Evolutionary conservation across 2,329 filamentous ascomycete genomes (phyloP), one percentile per base, ranked within the genome.

Genomic region (Cryphonectria nitschkei): DNA sequence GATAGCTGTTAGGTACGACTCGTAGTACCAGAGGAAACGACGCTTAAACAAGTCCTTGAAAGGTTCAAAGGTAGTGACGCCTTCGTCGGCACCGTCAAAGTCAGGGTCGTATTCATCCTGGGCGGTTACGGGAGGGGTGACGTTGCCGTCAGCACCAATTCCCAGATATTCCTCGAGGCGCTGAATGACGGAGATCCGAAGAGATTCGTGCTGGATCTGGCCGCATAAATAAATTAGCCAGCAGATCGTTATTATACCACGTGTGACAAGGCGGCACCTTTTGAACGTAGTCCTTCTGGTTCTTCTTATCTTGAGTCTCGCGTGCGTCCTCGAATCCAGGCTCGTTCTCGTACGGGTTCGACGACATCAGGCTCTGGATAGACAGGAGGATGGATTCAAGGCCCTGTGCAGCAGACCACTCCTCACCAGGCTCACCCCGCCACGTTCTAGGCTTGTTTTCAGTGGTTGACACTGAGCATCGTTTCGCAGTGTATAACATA

Each of bases 331-430:
- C 95, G 76, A 93, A 98, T 7, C 96, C 96, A 1, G 96, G 96
- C 79, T 99, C 96, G 76, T 98, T 98, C 78, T 96, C 93, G 81
- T 97, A 98, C 0, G 95, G 96, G 76, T 98, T 97, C 39, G 89
- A 83, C 0, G 94, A 97, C 92, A 99, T 95, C 61, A 99, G 85
- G 79, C 95, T 98, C 81, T 99, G 96, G 70, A 99, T 98, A 6
- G 95, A 98, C 68, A 98, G 89, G 64, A 99, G 82, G 65, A 98
- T 93, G 0, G 95, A 98, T 80, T 98, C 96, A 0, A 99, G 85
- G 8, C 96, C 95, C 80, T 98, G 96, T 0, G 95, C 96, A 22
- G 95, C 94, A 22, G 95, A 98, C 96, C 96, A 99, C 79, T 98
- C 91, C 80, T 98, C 96, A 69, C 95, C 94, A 22, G 89, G 87